phyloP scores from a whole-genome alignment of 192 early-diverging fungal genomes.

The Podila epicladia region DNA sequence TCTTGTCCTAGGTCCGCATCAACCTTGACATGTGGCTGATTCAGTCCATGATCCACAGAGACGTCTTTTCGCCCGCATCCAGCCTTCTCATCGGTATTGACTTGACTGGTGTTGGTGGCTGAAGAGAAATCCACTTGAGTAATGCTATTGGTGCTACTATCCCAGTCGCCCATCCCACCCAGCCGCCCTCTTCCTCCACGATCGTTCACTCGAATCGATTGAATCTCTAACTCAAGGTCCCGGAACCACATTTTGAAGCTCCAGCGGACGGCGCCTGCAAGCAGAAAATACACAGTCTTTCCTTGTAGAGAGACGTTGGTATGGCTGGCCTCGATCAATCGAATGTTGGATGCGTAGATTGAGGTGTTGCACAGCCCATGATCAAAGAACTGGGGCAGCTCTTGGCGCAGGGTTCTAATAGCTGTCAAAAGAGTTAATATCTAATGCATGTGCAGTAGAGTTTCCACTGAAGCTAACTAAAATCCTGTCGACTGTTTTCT shows the following conservation, averaged over 20 bases:
- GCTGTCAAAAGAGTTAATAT: constrained; percentile 41
- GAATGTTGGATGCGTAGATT: constrained; percentile 60
- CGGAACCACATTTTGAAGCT: constrained; percentile 65
- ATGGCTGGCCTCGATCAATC: constrained; percentile 64
- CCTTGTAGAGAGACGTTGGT: constrained; percentile 60
- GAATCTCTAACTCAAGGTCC: constrained; percentile 57
- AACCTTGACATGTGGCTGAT: no score
- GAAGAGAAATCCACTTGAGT: neutral
- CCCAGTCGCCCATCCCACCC: constrained; percentile 22
- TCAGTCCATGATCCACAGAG: no score
- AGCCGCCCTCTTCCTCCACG: constrained; percentile 19
- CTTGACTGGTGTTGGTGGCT: no score
- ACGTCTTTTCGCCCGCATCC: no score
- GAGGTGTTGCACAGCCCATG: constrained; percentile 53
- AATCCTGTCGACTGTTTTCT: neutral
- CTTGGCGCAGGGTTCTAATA: constrained; percentile 58
- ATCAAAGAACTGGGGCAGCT: constrained; percentile 62
- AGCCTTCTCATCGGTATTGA: no score
- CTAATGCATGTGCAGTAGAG: no score
- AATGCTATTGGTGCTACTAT: neutral
- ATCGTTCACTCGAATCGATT: constrained; percentile 52
- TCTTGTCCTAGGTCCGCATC: neutral
- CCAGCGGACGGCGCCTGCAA: constrained; percentile 63
- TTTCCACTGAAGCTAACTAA: no score
- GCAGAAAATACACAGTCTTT: constrained; percentile 56